These are phyloP conservation scores for Hyphodiscus hymeniophilus DNA, from an alignment of 495 filamentous ascomycete species.

Conservation along the genomic window DNA sequence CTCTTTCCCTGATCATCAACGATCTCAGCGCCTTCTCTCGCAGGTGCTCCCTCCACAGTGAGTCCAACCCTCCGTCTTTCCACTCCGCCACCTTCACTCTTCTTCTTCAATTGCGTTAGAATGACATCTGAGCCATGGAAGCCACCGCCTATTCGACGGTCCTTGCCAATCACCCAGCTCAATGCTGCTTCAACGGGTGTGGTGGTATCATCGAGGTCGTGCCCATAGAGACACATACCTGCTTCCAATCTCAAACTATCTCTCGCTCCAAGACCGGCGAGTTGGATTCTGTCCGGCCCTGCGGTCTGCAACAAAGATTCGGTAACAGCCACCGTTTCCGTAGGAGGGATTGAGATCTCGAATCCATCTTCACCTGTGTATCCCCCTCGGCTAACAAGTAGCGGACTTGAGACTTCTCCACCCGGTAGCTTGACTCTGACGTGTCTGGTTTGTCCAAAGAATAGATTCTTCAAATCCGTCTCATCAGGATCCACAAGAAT, in stretches of 20 bases:
- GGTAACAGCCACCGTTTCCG: slow-evolving; percentile 43
- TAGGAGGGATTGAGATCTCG: slow-evolving; percentile 75
- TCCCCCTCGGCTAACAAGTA: slow-evolving; percentile 78
- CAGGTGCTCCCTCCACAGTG: slow-evolving; percentile 77
- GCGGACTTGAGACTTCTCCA: slow-evolving; percentile 33
- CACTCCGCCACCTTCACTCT: slow-evolving; percentile 63
- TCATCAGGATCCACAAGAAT: slow-evolving; percentile 40
- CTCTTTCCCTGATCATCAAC: slow-evolving; percentile 49
- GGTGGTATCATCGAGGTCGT: slow-evolving; percentile 82
- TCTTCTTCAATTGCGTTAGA: slow-evolving; percentile 59
- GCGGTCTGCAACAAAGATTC: slow-evolving; percentile 57
- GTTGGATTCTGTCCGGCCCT: slow-evolving; percentile 52
- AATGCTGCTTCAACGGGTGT: slow-evolving; percentile 82
- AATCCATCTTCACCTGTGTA: slow-evolving; percentile 99
- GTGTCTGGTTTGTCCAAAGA: slow-evolving; percentile 69
- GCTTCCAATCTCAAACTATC: slow-evolving; percentile 92
- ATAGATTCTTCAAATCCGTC: slow-evolving; percentile 56
- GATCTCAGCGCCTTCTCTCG: slow-evolving; percentile 81
- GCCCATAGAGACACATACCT: slow-evolving; percentile 97
- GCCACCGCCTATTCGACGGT: slow-evolving; percentile 54
- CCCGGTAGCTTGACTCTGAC: slow-evolving; percentile 34
- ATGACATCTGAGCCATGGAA: slow-evolving; percentile 75
- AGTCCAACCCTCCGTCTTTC: slow-evolving; percentile 70
- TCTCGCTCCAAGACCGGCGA: slow-evolving; percentile 83
- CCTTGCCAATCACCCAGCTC: slow-evolving; percentile 77